These are phyloP conservation scores for Tricharina praecox DNA, from an alignment of 495 filamentous ascomycete species.

Conservation along the genomic window DNA sequence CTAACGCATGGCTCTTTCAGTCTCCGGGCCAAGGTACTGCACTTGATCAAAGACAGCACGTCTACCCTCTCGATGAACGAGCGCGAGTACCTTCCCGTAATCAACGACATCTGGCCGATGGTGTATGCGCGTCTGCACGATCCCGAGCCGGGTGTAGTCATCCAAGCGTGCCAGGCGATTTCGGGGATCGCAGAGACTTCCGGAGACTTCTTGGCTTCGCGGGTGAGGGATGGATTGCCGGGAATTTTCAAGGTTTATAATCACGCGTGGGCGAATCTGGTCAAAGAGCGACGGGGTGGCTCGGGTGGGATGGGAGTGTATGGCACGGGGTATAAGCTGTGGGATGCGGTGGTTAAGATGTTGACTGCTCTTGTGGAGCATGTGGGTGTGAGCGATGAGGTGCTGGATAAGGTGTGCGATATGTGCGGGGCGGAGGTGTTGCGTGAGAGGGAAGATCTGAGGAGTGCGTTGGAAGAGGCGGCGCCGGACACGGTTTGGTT, in stretches of 20 bases:
- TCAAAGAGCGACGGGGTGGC: slow-evolving; percentile 11
- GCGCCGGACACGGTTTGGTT: slow-evolving; percentile 66
- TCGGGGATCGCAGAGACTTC: slow-evolving; percentile 44
- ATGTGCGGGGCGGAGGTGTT: slow-evolving; percentile 38
- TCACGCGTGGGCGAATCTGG: slow-evolving; percentile 15
- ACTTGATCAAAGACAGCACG: slow-evolving; percentile 50
- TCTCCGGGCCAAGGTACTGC: slow-evolving; percentile 59
- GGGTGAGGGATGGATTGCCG: slow-evolving; percentile 55
- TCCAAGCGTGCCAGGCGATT: slow-evolving; percentile 49
- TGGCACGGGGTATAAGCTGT: slow-evolving; percentile 37
- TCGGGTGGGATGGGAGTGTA: slow-evolving; percentile 32
- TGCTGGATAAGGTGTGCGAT: slow-evolving; percentile 52
- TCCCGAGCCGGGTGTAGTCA: slow-evolving; percentile 54
- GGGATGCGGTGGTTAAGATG: slow-evolving; percentile 41
- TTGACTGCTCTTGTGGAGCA: slow-evolving; percentile 37
- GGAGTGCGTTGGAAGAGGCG: slow-evolving; percentile 37
- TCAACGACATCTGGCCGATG: slow-evolving; percentile 78
- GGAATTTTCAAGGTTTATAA: slow-evolving; percentile 31
- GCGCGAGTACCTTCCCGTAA: slow-evolving; percentile 66
- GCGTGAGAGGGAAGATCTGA: slow-evolving; percentile 33
- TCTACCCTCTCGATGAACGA: slow-evolving; percentile 55
- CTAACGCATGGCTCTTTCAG: slow-evolving; percentile 66
- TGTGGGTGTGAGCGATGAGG: slow-evolving; percentile 42
- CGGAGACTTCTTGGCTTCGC: slow-evolving; percentile 61
- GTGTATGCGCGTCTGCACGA: slow-evolving; percentile 55